Evolutionary conservation across 1,284 basidiomycete genomes (phyloP).

Genomic region (Cutaneotrichosporon sp.): DNA sequence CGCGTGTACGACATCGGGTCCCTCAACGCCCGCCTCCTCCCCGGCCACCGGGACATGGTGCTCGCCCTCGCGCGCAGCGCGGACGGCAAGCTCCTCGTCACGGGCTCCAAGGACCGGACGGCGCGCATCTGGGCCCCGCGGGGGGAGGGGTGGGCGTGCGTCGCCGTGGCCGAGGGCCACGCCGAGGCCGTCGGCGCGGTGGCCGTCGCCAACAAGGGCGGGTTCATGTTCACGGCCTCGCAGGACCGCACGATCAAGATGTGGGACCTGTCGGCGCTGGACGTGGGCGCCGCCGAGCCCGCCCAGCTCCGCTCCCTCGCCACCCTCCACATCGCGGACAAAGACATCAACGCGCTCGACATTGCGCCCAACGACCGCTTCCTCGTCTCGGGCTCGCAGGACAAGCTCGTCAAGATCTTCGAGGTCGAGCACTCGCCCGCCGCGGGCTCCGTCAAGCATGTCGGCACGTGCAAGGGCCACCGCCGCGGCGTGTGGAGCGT

Average conservation of each 20-base stretch:
- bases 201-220: slow-evolving; percentile 65
- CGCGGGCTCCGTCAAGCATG: slow-evolving; percentile 62
- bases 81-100: slow-evolving; percentile 73
- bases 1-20: slow-evolving; percentile 73
- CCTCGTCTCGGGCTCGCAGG: slow-evolving; percentile 93
- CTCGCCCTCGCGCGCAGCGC: slow-evolving; percentile 74
- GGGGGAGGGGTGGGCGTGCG: slow-evolving; percentile 65
- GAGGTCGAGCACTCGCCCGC: slow-evolving; percentile 63
- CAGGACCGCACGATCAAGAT: slow-evolving; percentile 98
- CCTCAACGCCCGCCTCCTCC: slow-evolving; percentile 77
- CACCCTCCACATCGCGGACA: slow-evolving; percentile 95
- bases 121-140: slow-evolving; percentile 79
- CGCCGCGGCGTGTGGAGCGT: slow-evolving; percentile 96
- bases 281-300: no score
- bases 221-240: slow-evolving; percentile 90
- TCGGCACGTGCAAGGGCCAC: slow-evolving; percentile 92
- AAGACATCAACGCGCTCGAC: slow-evolving; percentile 97
- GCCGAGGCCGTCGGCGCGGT: slow-evolving; percentile 92
- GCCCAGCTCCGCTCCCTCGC: slow-evolving; percentile 72
- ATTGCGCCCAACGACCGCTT: slow-evolving; percentile 86
- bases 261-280: slow-evolving; percentile 75
- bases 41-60: slow-evolving; percentile 89
- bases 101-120: slow-evolving; percentile 89
- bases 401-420: slow-evolving; percentile 91
- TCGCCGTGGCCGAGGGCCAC: slow-evolving; percentile 89